Percentiles rank a stretch among this genome's conserved stretches.
Evolutionary conservation across 768 basidiomycete species (phyloP).

Genomic region (Termitomyces sp.): DNA sequence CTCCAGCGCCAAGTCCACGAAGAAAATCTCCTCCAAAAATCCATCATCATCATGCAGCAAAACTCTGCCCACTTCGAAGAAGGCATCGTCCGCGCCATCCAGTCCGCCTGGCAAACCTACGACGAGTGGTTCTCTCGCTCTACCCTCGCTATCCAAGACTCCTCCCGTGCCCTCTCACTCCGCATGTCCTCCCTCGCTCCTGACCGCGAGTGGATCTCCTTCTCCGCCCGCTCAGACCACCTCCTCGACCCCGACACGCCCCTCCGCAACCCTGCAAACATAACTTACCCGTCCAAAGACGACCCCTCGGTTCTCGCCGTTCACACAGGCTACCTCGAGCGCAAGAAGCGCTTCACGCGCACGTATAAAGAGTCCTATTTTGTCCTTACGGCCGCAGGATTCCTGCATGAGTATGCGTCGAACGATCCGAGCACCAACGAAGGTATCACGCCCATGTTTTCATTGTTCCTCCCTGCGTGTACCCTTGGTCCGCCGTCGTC

Average conservation of each 20-base stretch:
- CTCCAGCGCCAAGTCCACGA: constrained; percentile 91
- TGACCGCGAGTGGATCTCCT: constrained; percentile 93
- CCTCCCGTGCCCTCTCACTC: constrained; percentile 63
- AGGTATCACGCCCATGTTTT: constrained; percentile 65
- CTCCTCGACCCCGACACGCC: constrained; percentile 97
- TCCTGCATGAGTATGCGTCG: constrained; percentile 85
- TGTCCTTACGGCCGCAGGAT: constrained; percentile 93
- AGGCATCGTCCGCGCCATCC: constrained; percentile 90
- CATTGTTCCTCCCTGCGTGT: constrained; percentile 89
- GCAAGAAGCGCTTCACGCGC: constrained; percentile 94
- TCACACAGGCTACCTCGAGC: constrained; percentile 86
- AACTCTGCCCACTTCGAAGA: constrained; percentile 97
- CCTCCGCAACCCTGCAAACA: constrained; percentile 67
- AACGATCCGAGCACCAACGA: constrained; percentile 59
- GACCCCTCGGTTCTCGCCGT: constrained; percentile 83
- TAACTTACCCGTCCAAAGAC: constrained; percentile 87
- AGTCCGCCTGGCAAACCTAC: constrained; percentile 96
- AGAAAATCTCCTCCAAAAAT: constrained; percentile 97
- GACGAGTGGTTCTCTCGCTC: constrained; percentile 92
- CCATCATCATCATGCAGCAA: constrained; percentile 96
- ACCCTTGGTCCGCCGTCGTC: constrained; percentile 89
- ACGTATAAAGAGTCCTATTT: constrained; percentile 83
- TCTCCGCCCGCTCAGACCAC: constrained; percentile 90
- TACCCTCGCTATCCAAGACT: constrained; percentile 64
- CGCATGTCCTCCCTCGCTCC: constrained; percentile 78